Conservation (phyloP, 805 yeast genomes). For the Yueomyces sp. region DNA sequence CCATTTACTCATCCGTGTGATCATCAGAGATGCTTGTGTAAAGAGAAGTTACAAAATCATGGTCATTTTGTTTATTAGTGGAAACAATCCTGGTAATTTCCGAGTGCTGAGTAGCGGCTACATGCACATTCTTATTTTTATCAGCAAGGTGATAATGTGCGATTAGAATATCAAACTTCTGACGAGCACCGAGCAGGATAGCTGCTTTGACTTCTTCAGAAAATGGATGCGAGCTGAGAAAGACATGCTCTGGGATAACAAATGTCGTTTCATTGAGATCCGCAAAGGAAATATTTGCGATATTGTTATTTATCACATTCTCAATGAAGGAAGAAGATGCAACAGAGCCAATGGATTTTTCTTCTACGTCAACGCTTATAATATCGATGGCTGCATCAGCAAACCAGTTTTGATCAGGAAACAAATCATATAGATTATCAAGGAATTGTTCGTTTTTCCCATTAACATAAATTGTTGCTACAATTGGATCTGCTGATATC, state of each 20-base stretch:
- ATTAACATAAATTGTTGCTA: slow-evolving; percentile 11
- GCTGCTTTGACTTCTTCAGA: slow-evolving; percentile 10
- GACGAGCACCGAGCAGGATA: slow-evolving; percentile 13
- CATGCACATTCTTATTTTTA: no score
- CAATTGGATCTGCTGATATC: slow-evolving; percentile 5
- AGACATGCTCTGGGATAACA: slow-evolving; percentile 13
- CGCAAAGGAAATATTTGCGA: slow-evolving; percentile 4
- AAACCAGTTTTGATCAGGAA: slow-evolving; percentile 11
- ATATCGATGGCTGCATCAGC: slow-evolving; percentile 7
- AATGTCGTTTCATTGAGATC: slow-evolving; percentile 18
- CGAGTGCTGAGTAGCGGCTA: no score
- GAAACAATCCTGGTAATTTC: no score
- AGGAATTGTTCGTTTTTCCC: slow-evolving; percentile 8
- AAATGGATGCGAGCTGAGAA: slow-evolving; percentile 10
- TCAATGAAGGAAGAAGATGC: slow-evolving; percentile 7
- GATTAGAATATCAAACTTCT: slow-evolving; percentile 12
- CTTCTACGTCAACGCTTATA: slow-evolving; percentile 3
- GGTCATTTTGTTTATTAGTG: no score
- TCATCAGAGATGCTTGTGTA: no score
- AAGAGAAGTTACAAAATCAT: no score
- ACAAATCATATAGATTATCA: slow-evolving; percentile 6
- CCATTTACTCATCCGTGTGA: no score
- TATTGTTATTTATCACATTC: slow-evolving; percentile 7
- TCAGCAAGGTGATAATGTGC: slow-evolving; percentile 8
- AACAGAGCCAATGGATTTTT: slow-evolving; percentile 2